phyloP scores from a whole-genome alignment of 192 early-diverging fungal genomes.

The Globomyces pollinis-pini region DNA sequence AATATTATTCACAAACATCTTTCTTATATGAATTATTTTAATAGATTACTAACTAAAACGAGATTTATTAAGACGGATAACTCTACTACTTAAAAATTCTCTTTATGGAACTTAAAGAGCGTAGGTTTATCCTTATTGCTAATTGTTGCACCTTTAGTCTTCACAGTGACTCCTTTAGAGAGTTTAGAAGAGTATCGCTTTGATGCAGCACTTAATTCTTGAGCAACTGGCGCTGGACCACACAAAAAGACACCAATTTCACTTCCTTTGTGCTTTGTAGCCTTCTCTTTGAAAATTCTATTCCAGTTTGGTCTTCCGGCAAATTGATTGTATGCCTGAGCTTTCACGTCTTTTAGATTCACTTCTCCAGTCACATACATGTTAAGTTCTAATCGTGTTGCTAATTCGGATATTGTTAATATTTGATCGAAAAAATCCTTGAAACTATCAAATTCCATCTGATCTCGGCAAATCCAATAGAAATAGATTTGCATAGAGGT shows the following conservation, averaged over 20 bases:
- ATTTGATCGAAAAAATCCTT: slow-evolving; percentile 34
- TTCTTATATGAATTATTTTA: no score
- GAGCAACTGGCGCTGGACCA: slow-evolving; percentile 29
- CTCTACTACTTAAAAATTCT: slow-evolving; percentile 28
- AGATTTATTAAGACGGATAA: no score
- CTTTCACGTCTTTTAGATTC: slow-evolving; percentile 48
- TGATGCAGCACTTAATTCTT: slow-evolving; percentile 39
- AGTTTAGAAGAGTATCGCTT: slow-evolving; percentile 14
- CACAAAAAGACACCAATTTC: slow-evolving; percentile 32
- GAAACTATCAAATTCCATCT: slow-evolving; percentile 23
- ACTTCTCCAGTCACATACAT: slow-evolving; percentile 31
- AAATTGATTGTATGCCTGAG: slow-evolving; percentile 26
- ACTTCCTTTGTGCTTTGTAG: slow-evolving; percentile 17
- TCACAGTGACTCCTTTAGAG: neutral
- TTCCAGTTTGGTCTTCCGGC: slow-evolving; percentile 30
- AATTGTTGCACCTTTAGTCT: slow-evolving; percentile 4
- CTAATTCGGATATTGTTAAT: slow-evolving; percentile 10
- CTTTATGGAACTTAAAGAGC: slow-evolving; percentile 31
- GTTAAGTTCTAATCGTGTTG: slow-evolving; percentile 14
- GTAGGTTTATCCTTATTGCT: slow-evolving; percentile 6
- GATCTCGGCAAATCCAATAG: slow-evolving; percentile 31
- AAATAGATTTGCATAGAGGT: slow-evolving; percentile 22
- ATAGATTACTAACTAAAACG: no score
- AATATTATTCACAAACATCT: no score
- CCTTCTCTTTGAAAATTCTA: slow-evolving; percentile 28